phyloP scores from a whole-genome alignment of 305 asterid genomes.

The Nicotiana rustica region DNA sequence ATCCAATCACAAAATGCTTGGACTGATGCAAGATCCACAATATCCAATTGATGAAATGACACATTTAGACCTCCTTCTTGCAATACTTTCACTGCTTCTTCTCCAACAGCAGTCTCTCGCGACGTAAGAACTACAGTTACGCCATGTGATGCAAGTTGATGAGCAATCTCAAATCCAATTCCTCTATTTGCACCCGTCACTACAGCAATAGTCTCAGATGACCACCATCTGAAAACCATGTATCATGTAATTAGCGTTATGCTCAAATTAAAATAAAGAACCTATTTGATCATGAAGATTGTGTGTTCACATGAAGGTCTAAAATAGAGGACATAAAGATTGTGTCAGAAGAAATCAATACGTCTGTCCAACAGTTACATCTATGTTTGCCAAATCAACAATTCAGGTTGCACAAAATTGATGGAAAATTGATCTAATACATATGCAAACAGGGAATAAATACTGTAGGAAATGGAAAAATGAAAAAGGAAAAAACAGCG shows the following conservation, averaged over 20 bases:
- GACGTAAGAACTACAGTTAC: conserved; percentile 80
- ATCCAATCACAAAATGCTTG: conserved; percentile 65
- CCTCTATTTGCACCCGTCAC: conserved; percentile 97
- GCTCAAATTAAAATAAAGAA: not conserved
- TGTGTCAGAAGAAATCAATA: too few relatives aligned
- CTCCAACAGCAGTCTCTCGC: conserved; percentile 70
- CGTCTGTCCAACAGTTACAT: too few relatives aligned
- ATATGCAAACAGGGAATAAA: too few relatives aligned
- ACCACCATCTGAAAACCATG: conserved; percentile 76
- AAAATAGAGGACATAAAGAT: too few relatives aligned
- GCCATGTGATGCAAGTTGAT: conserved; percentile 74
- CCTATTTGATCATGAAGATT: too few relatives aligned
- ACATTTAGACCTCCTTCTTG: conserved; percentile 76
- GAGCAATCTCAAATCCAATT: conserved; percentile 87
- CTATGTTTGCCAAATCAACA: too few relatives aligned
- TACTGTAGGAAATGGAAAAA: not conserved
- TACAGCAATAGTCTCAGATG: conserved; percentile 71
- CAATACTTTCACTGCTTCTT: conserved; percentile 69
- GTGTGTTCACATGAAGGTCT: too few relatives aligned
- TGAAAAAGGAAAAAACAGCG: too few relatives aligned
- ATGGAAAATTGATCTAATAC: too few relatives aligned
- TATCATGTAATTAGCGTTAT: not conserved
- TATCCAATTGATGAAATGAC: conserved; percentile 72
- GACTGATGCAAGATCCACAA: conserved; percentile 69
- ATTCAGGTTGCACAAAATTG: too few relatives aligned